Percentiles rank a stretch among this genome's conserved stretches.
Evolutionary conservation across 176 grass and related monocot species (phyloP).

Genomic region (Cocos nucifera): DNA sequence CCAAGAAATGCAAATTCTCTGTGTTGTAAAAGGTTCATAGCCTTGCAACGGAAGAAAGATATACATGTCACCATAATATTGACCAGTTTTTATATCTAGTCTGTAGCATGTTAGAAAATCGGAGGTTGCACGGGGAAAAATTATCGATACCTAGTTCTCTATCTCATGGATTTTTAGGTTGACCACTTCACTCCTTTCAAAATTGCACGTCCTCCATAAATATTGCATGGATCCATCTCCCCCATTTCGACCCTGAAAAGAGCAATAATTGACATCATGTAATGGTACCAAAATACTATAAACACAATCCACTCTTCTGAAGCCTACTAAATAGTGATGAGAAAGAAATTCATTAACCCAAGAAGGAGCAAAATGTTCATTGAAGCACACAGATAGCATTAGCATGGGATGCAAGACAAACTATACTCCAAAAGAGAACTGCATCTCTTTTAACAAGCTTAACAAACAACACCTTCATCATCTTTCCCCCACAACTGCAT

Average conservation of each 20-base stretch:
- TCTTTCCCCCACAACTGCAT: constrained; percentile 74
- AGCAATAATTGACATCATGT: neutral
- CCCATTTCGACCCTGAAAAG: constrained; percentile 57
- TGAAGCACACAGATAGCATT: constrained; percentile 1
- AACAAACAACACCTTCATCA: constrained; percentile 54
- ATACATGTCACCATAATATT: no score
- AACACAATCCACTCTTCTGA: no score
- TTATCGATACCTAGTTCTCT: constrained; percentile 45
- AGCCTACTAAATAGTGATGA: no score
- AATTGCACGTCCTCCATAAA: constrained; percentile 72
- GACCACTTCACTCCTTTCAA: constrained; percentile 91
- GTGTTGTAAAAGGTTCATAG: no score
- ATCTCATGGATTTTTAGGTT: constrained; percentile 90
- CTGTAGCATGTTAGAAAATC: no score
- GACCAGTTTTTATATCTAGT: no score
- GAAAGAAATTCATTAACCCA: no score
- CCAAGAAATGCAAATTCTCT: no score
- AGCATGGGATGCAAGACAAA: constrained; percentile 8
- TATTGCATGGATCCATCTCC: constrained; percentile 49
- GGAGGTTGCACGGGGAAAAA: no score
- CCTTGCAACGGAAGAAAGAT: no score
- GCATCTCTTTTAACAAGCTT: constrained; percentile 88
- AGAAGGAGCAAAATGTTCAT: neutral
- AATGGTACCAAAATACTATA: neutral
- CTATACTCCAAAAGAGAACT: constrained; percentile 93